These are phyloP conservation scores for Ceratorhiza oryzae-sativae DNA, from an alignment of 1,284 basidiomycete genomes.

Conservation along the genomic window DNA sequence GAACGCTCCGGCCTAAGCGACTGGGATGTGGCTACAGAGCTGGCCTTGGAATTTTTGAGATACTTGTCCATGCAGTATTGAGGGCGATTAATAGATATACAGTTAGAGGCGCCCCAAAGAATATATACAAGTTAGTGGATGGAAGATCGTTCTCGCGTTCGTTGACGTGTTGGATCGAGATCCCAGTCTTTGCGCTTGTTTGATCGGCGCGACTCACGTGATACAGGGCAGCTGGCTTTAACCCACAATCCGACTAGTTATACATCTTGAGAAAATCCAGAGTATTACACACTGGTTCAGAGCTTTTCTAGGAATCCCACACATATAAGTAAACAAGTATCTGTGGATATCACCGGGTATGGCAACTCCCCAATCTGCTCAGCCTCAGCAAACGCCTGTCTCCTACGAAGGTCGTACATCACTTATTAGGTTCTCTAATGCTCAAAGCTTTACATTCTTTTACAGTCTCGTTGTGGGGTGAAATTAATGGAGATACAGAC, in stretches of 20 bases:
- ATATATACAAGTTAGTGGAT: slow-evolving; percentile 6
- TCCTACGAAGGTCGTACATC: slow-evolving; percentile 23
- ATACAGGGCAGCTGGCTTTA: not conserved
- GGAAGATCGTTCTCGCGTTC: not conserved
- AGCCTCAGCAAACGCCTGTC: not conserved
- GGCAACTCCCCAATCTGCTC: not conserved
- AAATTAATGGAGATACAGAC: slow-evolving; percentile 27
- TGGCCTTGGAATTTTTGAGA: not conserved
- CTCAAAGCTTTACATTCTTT: not conserved
- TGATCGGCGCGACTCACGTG: slow-evolving; percentile 25
- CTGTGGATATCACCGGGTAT: no score
- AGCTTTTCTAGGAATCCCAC: no score
- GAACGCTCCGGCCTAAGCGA: not conserved
- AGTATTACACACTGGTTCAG: no score
- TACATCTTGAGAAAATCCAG: not conserved
- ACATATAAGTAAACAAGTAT: no score
- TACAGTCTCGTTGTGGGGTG: slow-evolving; percentile 29
- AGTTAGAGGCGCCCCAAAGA: not conserved
- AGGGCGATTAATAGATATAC: not conserved
- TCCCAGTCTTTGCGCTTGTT: slow-evolving; percentile 25
- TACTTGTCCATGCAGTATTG: slow-evolving; percentile 17
- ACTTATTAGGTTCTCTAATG: not conserved
- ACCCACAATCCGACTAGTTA: not conserved
- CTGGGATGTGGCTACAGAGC: not conserved
- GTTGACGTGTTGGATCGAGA: slow-evolving; percentile 14